Base-by-base conservation (phyloP, 208 protist genomes). In the Trypanosoma scelopori region DNA sequence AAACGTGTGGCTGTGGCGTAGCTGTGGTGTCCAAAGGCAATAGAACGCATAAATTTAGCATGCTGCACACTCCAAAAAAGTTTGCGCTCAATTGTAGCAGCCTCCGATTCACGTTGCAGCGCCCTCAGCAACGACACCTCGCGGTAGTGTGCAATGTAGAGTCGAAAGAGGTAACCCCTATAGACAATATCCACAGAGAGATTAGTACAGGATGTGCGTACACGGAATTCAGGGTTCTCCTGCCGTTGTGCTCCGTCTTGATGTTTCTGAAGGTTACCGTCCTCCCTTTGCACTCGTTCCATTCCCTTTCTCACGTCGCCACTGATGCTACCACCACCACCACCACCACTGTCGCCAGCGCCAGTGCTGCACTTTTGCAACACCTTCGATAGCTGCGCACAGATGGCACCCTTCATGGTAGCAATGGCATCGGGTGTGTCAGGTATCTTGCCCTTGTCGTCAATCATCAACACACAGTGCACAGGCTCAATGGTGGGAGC, bases 21-120 rank as follows among this genome's bases (percentile, higher is more conserved):
- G 72, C 79, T 90, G 46, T 82, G 78, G 58, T 94, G 89, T 15
- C 85, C 81, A 66, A 86, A 91, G 5, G 82, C 63, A 55, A 92
- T 76, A 41, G 74, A 88, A 52, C 84, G 79, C 45, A 94, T 22
- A 50, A 93, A 89, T 72, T 91, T 90, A 41, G 76, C 80, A 71
- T 95, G 90, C 73, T 85, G 85, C n/a, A 81, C 79, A n/a, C 79
- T 85, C 81, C 82, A 93, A 66, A 92, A 86, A 23, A 95, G 81
- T 64, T 90, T 91, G 66, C 78, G 81, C 73, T 95, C 90, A 32
- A 95, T 74, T 48, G 89, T 49, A 51, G 76, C 60, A 7, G 85
- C 87, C 57, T 93, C 84, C 12, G 79, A 60, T 41, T 90, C 76
- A 7, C 84, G 79, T 74, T 91, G 71, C 59, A 95, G 66, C 4